Evolutionary conservation across 768 basidiomycete species (phyloP), one percentile per base, ranked within the genome.

Genomic region (Gloeopeniophorella convolvens): DNA sequence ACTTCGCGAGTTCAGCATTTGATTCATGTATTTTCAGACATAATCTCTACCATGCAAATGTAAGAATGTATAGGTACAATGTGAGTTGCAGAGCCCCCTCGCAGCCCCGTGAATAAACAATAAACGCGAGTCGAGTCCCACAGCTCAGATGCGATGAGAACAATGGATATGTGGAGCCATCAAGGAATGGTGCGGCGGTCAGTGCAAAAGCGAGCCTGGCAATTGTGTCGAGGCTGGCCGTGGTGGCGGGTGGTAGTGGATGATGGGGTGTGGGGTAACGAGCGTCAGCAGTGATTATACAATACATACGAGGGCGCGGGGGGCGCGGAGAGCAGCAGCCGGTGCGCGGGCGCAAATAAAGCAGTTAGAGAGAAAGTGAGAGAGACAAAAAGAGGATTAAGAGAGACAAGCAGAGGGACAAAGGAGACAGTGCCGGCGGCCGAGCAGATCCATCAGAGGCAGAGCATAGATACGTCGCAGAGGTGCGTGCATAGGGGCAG

Each of bases 21-120:
- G n/a, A n/a, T n/a, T n/a, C n/a, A n/a, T n/a, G n/a, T n/a, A n/a
- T 26, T 45, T 24, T 16, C 2, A 16, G 40, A 53, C 51, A 53
- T 53, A 53, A 37, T 53, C n/a, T 53, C 51, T 53, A 53, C 41
- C 41, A n/a, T n/a, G n/a, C n/a, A 26, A 37, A 18, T 53, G 51
- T 24, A 42, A 48, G 42, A 18, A 20, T 53, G 46, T 53, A 47
- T 42, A 18, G 16, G 36, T 37, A 33, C 34, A 42, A 54, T 47
- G 45, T 42, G 52, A 23, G 24, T 47, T 37, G 45, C 36, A 30
- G 21, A 54, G 48, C 41, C 45, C 31, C 34, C 24, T 30, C 46
- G 47, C 47, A 13, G n/a, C 41, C 50, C 52, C 35, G 28, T 30
- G 41, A 54, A 54, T 54, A 54, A 48, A 44, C 46, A 48, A 54